Conservation (phyloP, 163 green algal genomes). For the Chlamydomonas reinhardtii region DNA sequence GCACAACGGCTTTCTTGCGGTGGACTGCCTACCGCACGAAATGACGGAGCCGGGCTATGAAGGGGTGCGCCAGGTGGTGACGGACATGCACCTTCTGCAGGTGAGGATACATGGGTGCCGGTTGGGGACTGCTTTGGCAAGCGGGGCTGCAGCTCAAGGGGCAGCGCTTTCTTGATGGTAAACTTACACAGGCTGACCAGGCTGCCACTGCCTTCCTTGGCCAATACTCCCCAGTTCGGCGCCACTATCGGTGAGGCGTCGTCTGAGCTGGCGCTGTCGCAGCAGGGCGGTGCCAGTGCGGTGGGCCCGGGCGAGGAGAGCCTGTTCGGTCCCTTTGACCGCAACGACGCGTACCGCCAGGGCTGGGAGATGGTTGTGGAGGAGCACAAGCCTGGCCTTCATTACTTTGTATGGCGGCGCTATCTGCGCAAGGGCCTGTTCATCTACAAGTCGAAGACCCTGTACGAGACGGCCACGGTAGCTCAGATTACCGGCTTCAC, state of each 20-base stretch:
- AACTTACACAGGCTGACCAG: too few species aligned
- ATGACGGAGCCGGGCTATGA: constrained; percentile 13
- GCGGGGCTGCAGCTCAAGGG: too few species aligned
- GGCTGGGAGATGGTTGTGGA: constrained; percentile 68
- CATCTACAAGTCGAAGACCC: constrained; percentile 68
- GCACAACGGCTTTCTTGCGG: constrained; percentile 52
- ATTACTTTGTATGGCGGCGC: constrained; percentile 72
- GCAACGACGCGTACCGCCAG: constrained; percentile 13
- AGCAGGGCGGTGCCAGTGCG: constrained; percentile 34
- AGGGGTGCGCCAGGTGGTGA: constrained; percentile 53
- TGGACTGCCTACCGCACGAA: constrained; percentile 55
- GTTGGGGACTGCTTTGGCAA: too few species aligned
- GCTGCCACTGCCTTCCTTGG: too few species aligned
- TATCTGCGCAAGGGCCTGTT: constrained; percentile 76
- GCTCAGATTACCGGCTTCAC: constrained; percentile 75
- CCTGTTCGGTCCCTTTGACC: constrained; percentile 66
- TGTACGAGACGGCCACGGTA: constrained; percentile 63
- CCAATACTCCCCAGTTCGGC: constrained; percentile 61
- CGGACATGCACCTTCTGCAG: constrained; percentile 74
- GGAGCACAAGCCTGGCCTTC: constrained; percentile 57
- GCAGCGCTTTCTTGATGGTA: too few species aligned
- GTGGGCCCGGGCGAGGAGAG: constrained; percentile 32
- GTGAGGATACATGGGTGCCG: too few species aligned
- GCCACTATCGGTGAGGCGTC: constrained; percentile 67
- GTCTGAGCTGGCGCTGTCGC: constrained; percentile 41